Evolutionary conservation across 345 rosid genomes (phyloP), one percentile per base, ranked within the genome.

Genomic region (Acer saccharum): DNA sequence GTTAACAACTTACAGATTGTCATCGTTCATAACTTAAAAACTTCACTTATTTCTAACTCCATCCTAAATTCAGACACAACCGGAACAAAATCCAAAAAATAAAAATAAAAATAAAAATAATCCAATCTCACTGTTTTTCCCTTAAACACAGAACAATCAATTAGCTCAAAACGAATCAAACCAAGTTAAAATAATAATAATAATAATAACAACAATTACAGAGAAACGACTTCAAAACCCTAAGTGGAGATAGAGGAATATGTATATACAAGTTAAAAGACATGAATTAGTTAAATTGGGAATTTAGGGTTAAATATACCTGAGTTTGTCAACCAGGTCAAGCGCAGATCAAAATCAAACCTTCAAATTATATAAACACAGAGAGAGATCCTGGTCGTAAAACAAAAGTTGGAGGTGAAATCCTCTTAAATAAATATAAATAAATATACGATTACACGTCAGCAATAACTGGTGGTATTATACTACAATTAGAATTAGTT

Each of bases 221-320:
- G 27, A 4, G 10, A 20, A 21, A 64, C n/a, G 17, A 63, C 39
- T 64, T 52, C 17, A 23, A 82, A 87, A 80, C 89, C 90, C 88
- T 77, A 81, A 57, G 58, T 0, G 70, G 74, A 43, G 57, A 61
- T 41, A 39, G 52, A 32, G 68, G 4, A 2, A 25, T 23, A 39
- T 3, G 27, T 80, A 66, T 80, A 65, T 62, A 23, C 39, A 17
- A 50, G 27, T 65, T 35, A 69, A 80, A 48, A 78, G 65, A 72
- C 29, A 21, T 16, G 64, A 75, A 78, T 72, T 76, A 68, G 71
- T 32, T 44, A 77, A 79, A 72, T 65, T 57, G 61, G 54, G 50
- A 1, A 57, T 8, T 12, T 20, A 65, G 68, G 27, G 78, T 20
- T 52, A 68, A 54, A 68, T 74, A 50, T 79, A 84, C 87, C 86